Evolutionary conservation across 495 filamentous ascomycete genomes (phyloP), one percentile per base, ranked within the genome.

Genomic region (Penicillium fimorum): DNA sequence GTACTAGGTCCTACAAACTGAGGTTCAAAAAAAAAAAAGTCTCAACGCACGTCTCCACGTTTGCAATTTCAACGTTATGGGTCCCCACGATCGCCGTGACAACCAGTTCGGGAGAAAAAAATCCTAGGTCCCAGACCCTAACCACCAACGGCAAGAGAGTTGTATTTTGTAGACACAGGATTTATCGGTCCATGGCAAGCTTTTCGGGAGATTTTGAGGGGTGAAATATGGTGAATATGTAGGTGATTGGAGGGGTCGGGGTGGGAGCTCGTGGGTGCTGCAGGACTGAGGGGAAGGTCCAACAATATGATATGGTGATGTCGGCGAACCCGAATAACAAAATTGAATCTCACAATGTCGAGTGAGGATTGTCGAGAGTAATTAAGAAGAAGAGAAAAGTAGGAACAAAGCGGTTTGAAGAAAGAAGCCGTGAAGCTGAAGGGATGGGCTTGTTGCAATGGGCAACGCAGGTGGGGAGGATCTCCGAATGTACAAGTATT

Each of bases 391-490:
- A 44, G 46, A 55, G 46, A 59, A 69, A 62, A 69, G 52, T 53
- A 59, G 62, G 68, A 70, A 74, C 60, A 59, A 51, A 62, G 40
- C 51, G 53, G 55, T 61, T 63, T 62, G 67, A 69, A 72, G 69
- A 75, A 73, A 67, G 70, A 68, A 65, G 58, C 62, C 55, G 60
- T 77, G 75, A 78, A 76, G 75, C 75, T 78, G 75, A 76, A 77
- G 73, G 72, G 72, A 75, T 74, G 71, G 64, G 61, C 72, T 73
- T 78, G 75, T 78, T 78, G 75, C 75, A 76, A 78, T 76, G 75
- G 52, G 75, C 75, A 78, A 78, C 75, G 75, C 65, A 68, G 72
- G 73, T 74, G 75, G 72, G 75, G 73, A 75, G 72, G 70, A 75
- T 76, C 72, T 74, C 72, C 72, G 70, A 62, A 59, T 27, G 58